Base-by-base conservation (phyloP, 2,329 filamentous ascomycete species). In the Penicillium concentricum region DNA sequence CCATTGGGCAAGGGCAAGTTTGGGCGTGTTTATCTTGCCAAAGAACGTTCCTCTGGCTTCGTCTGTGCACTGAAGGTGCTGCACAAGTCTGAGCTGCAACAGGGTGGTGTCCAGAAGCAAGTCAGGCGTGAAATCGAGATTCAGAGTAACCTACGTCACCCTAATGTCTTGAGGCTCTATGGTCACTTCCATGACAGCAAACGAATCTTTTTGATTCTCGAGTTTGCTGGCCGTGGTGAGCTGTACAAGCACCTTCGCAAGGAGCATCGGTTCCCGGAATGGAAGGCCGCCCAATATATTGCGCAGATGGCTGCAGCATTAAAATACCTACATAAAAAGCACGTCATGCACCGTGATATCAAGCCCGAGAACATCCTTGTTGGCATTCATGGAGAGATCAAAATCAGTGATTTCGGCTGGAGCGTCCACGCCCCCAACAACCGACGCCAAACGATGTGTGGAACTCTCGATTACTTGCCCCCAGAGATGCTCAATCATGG, bases 331-430 rank as follows among this genome's bases (percentile, higher is more conserved):
- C 92, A 97, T 80, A 91, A 91, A 74, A 97, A 97, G 80, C 92
- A 97, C 74, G 90, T 97, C 66, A 97, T 97, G 79, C 93, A 97
- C 76, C 85, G 92, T 57, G 92, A 97, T 69, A 97, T 97, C 79
- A 97, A 97, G 80, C 92, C 92, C 2, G 92, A 97, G 77, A 97
- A 97, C 70, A 97, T 97, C 62, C 83, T 97, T 22, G 88, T 97
- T 30, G 93, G 93, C 15, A 92, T 97, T 58, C 93, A 97, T 72
- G 94, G 92, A 64, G 94, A 99, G 80, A 92, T 99, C 79, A 99
- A 99, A 77, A 92, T 99, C 70, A 95, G 91, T 5, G 94, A 99
- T 75, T 99, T 97, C 70, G 93, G 94, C 48, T 99, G 94, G 94
- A 95, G 90, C 72, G 94, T 97, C 4, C 94, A 99, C 75, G 94